These are phyloP conservation scores for Cruciata laevipes DNA, from an alignment of 257 asterid genomes.

Conservation along the genomic window DNA sequence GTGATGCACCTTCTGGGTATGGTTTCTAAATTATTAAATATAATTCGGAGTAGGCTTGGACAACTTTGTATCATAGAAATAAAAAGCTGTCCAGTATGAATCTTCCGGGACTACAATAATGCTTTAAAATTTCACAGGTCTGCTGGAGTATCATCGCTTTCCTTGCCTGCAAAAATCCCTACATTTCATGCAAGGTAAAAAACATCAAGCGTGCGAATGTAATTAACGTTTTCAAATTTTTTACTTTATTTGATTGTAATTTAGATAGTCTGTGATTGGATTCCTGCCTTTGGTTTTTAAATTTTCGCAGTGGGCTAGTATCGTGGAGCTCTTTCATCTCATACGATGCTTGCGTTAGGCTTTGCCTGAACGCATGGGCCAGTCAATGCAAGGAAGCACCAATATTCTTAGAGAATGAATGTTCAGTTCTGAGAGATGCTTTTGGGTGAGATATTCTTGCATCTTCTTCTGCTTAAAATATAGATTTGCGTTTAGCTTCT, in stretches of 20 bases:
- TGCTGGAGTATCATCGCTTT: conserved; percentile 42
- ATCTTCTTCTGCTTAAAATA: background rate
- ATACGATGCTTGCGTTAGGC: conserved; percentile 89
- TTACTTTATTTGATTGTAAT: background rate
- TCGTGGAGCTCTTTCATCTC: conserved; percentile 69
- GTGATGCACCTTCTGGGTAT: conserved; percentile 51
- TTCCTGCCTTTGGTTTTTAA: conserved; percentile 18
- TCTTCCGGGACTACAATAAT: conserved; percentile 6
- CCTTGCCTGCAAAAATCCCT: conserved; percentile 58
- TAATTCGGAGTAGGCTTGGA: background rate
- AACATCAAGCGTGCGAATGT: background rate
- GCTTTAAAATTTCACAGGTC: conserved; percentile 36
- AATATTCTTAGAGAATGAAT: conserved; percentile 72
- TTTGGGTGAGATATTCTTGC: conserved; percentile 50
- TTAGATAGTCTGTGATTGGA: background rate
- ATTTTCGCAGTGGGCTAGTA: conserved; percentile 69
- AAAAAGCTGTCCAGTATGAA: background rate
- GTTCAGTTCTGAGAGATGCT: conserved; percentile 72
- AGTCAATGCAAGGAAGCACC: conserved; percentile 72
- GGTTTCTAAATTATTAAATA: background rate
- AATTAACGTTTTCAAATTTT: conserved; percentile 5
- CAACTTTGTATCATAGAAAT: conserved; percentile 6
- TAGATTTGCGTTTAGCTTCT: background rate
- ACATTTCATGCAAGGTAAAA: conserved; percentile 84
- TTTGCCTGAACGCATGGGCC: conserved; percentile 92